Conservation (phyloP, 495 filamentous ascomycete genomes). For the Xylaria grammica region DNA sequence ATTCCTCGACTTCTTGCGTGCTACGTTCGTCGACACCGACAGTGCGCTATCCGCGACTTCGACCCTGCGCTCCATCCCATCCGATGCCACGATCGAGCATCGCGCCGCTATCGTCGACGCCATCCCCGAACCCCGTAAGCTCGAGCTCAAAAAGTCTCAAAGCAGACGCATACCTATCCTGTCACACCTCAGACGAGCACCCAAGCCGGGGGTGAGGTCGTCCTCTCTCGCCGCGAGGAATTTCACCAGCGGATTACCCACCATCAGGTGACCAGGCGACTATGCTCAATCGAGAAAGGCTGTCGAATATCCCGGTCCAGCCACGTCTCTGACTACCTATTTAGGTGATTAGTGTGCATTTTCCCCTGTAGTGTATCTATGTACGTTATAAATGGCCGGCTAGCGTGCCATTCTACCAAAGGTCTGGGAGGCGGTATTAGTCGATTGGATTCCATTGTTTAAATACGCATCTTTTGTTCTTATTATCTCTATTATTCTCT, state of each 20-base stretch:
- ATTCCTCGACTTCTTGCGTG: conserved; percentile 61
- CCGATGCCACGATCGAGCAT: conserved; percentile 23
- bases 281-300: not conserved
- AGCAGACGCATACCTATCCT: conserved; percentile 18
- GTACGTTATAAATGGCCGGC: not conserved
- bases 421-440: conserved; percentile 14
- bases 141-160: conserved; percentile 13
- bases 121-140: not conserved
- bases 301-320: not conserved
- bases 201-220: conserved; percentile 8
- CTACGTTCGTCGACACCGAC: conserved; percentile 50
- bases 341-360: conserved; percentile 4
- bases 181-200: conserved; percentile 11
- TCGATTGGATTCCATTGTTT: conserved; percentile 8
- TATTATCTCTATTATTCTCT: not conserved
- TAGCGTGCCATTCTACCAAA: not conserved
- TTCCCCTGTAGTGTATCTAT: conserved; percentile 8
- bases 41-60: conserved; percentile 20
- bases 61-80: conserved; percentile 21
- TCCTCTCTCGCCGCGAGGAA: conserved; percentile 12
- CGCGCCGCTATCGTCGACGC: conserved; percentile 18
- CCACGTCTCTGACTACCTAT: not conserved
- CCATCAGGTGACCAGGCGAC: conserved; percentile 8
- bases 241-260: not conserved
- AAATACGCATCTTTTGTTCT: not conserved